phyloP scores from a whole-genome alignment of 345 rosid species.

The Nephelium lappaceum region DNA sequence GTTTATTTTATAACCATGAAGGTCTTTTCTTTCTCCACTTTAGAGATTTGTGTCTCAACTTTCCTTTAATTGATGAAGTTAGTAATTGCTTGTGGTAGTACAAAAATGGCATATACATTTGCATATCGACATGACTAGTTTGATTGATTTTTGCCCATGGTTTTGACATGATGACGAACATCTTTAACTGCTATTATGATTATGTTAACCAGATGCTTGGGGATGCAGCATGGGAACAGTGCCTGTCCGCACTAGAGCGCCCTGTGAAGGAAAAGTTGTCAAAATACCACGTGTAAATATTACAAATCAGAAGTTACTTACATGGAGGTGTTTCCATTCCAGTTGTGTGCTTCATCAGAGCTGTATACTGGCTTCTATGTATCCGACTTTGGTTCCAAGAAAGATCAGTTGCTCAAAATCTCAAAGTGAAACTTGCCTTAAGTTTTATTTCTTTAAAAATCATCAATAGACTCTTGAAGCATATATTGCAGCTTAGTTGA shows the following conservation, averaged over 20 bases:
- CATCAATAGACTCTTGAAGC: neutral
- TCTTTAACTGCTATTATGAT: neutral
- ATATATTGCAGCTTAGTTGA: neutral
- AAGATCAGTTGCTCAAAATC: neutral
- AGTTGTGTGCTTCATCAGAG: neutral
- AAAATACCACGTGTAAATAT: conserved; percentile 21
- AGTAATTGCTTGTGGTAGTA: neutral
- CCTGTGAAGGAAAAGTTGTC: conserved; percentile 19
- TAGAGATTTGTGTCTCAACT: neutral
- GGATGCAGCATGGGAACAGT: conserved; percentile 25
- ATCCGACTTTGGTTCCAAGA: neutral
- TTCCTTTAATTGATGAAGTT: neutral
- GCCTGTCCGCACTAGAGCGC: conserved; percentile 22
- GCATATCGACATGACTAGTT: neutral
- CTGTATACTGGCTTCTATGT: neutral
- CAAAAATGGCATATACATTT: neutral
- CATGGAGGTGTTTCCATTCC: neutral
- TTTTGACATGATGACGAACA: neutral
- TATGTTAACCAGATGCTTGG: conserved; percentile 15
- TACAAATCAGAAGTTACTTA: neutral
- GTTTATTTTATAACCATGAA: neutral
- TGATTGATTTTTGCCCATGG: neutral
- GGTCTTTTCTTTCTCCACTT: neutral
- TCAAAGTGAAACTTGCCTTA: neutral
- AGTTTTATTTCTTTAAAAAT: neutral